Percentiles rank a stretch among this genome's conserved stretches.
phyloP scores from a whole-genome alignment of 2,329 filamentous ascomycete genomes.

The Hypocreales sp. region DNA sequence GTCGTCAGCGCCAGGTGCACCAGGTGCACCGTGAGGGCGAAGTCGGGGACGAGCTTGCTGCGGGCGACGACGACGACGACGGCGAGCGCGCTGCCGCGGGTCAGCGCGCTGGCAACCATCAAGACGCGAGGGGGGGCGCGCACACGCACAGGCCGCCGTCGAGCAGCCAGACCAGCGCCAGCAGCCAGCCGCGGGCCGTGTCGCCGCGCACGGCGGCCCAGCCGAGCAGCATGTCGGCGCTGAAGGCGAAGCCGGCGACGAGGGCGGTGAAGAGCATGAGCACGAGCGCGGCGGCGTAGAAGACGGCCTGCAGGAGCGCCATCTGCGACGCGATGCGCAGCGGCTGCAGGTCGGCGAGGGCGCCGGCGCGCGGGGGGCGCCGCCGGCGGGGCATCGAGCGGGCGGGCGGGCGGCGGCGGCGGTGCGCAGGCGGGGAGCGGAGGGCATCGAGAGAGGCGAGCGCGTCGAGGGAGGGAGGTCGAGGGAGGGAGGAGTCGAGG shows the following conservation, averaged over 20 bases:
- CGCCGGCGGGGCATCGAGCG: slow-evolving; percentile 42
- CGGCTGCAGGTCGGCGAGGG: slow-evolving; percentile 44
- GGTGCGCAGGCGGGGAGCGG: background rate
- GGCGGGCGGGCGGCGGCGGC: no score
- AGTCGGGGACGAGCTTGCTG: slow-evolving; percentile 89
- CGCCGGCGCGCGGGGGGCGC: slow-evolving; percentile 42
- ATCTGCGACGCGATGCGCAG: slow-evolving; percentile 45
- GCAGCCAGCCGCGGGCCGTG: slow-evolving; percentile 45
- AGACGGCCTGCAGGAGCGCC: slow-evolving; percentile 37
- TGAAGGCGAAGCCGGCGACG: slow-evolving; percentile 39
- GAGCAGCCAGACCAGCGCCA: slow-evolving; percentile 41
- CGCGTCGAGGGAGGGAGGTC: no score
- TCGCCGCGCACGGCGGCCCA: slow-evolving; percentile 45
- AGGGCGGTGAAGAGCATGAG: slow-evolving; percentile 43
- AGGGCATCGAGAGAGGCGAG: background rate
- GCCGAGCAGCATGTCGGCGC: slow-evolving; percentile 37
- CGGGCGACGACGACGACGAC: slow-evolving; percentile 73
- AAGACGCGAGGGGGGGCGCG: slow-evolving; percentile 7
- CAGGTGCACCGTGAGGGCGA: slow-evolving; percentile 76
- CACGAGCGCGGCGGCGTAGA: slow-evolving; percentile 34
- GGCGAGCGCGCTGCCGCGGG: slow-evolving; percentile 52
- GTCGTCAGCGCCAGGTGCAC: slow-evolving; percentile 66
- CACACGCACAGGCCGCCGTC: slow-evolving; percentile 38
- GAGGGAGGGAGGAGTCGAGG: no score
- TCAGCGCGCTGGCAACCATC: slow-evolving; percentile 1